Conservation (phyloP, 179 eudicot species). For the Drosera spatulata region DNA sequence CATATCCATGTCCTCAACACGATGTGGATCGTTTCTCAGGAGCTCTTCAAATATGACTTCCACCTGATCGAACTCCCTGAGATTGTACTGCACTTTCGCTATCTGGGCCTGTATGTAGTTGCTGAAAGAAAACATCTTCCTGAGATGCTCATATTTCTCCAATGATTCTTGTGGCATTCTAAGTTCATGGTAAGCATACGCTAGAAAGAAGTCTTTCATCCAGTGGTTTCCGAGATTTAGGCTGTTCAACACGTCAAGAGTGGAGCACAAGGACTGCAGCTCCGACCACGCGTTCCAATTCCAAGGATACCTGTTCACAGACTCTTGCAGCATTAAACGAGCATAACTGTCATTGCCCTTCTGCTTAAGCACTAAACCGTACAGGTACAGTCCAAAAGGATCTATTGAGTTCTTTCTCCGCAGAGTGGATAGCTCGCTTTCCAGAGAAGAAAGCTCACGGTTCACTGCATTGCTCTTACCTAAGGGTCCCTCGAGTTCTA, state of each 20-base stretch:
- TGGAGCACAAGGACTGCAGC: constrained; percentile 72
- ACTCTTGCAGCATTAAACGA: constrained; percentile 67
- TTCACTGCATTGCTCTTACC: constrained; percentile 76
- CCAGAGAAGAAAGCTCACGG: constrained; percentile 65
- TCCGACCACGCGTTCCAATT: constrained; percentile 96
- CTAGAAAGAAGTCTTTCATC: constrained; percentile 98
- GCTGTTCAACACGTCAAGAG: constrained; percentile 49
- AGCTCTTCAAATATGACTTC: constrained; percentile 89
- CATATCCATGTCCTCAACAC: constrained; percentile 96
- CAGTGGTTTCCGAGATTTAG: constrained; percentile 73
- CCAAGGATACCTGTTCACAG: constrained; percentile 91
- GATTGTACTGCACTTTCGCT: constrained; percentile 77
- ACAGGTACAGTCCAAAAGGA: constrained; percentile 72
- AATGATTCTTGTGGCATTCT: constrained; percentile 75
- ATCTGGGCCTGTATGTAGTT: constrained; percentile 79
- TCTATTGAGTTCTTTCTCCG: constrained; percentile 58
- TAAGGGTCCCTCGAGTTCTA: constrained; percentile 90
- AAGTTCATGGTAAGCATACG: constrained; percentile 75
- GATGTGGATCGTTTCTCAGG: constrained; percentile 73
- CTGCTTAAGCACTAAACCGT: constrained; percentile 82
- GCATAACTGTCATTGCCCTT: constrained; percentile 79
- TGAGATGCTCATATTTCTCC: constrained; percentile 61
- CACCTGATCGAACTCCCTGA: constrained; percentile 83
- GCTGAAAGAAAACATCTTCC: constrained; percentile 63
- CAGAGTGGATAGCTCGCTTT: constrained; percentile 64